Percentiles rank a stretch among this genome's conserved stretches.
phyloP scores from a whole-genome alignment of 306 rosid species.

The Sicyos baderoa region DNA sequence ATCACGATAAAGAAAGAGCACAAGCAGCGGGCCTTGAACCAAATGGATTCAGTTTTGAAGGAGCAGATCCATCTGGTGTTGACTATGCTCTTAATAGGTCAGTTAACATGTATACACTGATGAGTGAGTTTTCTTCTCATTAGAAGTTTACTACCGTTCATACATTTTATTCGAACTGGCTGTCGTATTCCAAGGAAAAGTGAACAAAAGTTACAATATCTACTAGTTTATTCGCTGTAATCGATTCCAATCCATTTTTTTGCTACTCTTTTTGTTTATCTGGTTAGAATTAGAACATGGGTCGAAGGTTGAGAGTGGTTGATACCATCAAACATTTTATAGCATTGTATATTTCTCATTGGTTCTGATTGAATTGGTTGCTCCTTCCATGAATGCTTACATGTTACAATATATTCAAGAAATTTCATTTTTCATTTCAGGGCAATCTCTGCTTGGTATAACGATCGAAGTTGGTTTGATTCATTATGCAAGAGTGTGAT shows the following conservation, averaged over 20 bases:
- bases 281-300: conserved; percentile 2
- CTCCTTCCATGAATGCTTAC: neutral
- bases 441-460: conserved; percentile 84
- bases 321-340: neutral
- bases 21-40: conserved; percentile 67
- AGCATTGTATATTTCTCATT: neutral
- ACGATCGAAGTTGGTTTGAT: conserved; percentile 69
- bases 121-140: neutral
- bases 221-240: neutral
- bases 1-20: conserved; percentile 76
- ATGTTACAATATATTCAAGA: neutral
- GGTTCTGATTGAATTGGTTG: neutral
- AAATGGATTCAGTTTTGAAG: conserved; percentile 87
- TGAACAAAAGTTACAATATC: neutral
- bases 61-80: conserved; percentile 79
- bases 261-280: neutral
- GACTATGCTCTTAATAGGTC: conserved; percentile 92
- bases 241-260: neutral
- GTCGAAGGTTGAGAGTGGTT: neutral
- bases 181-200: neutral
- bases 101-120: conserved; percentile 11
- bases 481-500: conserved; percentile 75
- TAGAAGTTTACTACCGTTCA: neutral
- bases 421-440: conserved; percentile 31
- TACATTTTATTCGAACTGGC: neutral